Base-by-base conservation (phyloP, 306 rosid genomes). In the Cicer chorassanicum region DNA sequence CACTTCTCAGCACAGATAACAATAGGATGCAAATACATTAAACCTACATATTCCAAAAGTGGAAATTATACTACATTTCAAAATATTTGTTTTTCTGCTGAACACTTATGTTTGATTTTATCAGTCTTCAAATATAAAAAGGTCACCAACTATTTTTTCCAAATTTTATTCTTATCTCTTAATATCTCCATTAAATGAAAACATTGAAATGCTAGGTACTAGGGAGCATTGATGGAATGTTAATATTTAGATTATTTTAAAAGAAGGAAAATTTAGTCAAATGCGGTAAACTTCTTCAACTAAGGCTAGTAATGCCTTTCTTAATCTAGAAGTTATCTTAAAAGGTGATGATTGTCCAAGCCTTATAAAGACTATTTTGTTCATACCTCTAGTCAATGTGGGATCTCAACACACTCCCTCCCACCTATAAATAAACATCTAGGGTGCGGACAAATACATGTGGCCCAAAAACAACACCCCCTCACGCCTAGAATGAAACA, bases 21-120 rank as follows among this genome's bases (percentile, higher is more conserved):
- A 51, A 16, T 53, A 16, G 59, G 59, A 15, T 53, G 59, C 6
- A 9, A 16, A 59, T 46, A 39, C 60, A 38, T 60, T 40, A 59
- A 45, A 60, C 15, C 42, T 61, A 48, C 62, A 48, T 68, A 48
- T 5, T 51, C 43, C 48, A 34, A 67, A 65, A 45, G 45, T 6
- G 5, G 57, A 11, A 77, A 36, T 39, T 8, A 46, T 45, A 73
- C 15, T 57, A 50, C 19, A 45, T 44, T 57, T 29, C 77, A 43
- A 72, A 48, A 43, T 43, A 24, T 24, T 14, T 45, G 34, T 29
- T 9, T 9, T 12, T 59, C 42, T 53, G 3, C 2, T 53, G 53
- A 29, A 73, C 12, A 43, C 56, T 41, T 55, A 4, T 57, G 44
- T 46, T 43, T 43, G 13, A 53, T 44, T 68, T 43, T 59, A 59